Conservation (phyloP, 495 filamentous ascomycete genomes). For the Penicillium soppii region DNA sequence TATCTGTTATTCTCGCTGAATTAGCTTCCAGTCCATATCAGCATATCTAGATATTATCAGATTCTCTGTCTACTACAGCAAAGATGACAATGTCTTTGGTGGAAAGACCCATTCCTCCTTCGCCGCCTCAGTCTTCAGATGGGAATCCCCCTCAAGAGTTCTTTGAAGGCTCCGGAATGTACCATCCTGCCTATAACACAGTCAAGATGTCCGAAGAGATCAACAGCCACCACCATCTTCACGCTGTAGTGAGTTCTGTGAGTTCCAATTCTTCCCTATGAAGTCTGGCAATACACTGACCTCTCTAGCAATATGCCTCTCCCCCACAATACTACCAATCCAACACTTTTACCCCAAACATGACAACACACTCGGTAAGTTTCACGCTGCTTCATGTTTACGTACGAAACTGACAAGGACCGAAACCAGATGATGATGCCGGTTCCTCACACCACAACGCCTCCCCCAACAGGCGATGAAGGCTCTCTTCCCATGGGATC, state of each 20-base stretch:
- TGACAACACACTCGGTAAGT: conserved; percentile 22
- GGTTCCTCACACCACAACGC: conserved; percentile 25
- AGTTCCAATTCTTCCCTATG: not conserved
- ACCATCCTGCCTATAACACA: conserved; percentile 11
- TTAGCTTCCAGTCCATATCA: conserved; percentile 10
- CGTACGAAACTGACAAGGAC: not conserved
- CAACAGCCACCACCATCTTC: not conserved
- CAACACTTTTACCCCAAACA: not conserved
- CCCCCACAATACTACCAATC: conserved; percentile 9
- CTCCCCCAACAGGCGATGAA: conserved; percentile 25
- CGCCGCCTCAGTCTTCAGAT: conserved; percentile 28
- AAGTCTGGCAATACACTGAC: not conserved
- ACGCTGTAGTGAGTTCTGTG: conserved; percentile 4
- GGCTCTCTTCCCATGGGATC: conserved; percentile 4
- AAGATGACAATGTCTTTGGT: conserved; percentile 7
- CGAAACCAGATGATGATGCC: conserved; percentile 10
- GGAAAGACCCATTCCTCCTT: conserved; percentile 20
- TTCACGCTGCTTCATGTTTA: not conserved
- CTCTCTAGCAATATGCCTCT: conserved; percentile 13
- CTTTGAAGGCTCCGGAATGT: conserved; percentile 10
- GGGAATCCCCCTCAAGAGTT: conserved; percentile 17
- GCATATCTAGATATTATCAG: conserved; percentile 1
- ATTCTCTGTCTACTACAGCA: not conserved
- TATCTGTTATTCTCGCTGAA: not conserved
- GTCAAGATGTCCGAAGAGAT: not conserved